A percentile compares a stretch with the other conserved stretches of the same genome.
Evolutionary conservation across 768 basidiomycete genomes (phyloP).

Genomic region (Mrakia blollopis): DNA sequence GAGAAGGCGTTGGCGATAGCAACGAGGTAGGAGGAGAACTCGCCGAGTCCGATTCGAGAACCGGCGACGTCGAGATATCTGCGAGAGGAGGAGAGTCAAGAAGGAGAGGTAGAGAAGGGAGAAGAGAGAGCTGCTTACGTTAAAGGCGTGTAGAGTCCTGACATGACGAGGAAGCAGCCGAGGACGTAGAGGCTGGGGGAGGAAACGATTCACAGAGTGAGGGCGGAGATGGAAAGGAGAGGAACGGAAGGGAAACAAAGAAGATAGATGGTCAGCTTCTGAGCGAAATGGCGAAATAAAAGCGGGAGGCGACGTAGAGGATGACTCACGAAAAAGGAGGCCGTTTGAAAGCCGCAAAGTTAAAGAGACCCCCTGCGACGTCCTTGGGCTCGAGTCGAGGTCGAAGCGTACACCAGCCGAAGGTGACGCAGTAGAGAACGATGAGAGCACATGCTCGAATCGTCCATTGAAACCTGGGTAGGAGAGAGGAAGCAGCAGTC

Average conservation of each 20-base stretch:
- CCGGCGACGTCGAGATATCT: slow-evolving; percentile 24
- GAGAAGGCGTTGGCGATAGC: slow-evolving; percentile 30
- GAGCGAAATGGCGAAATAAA: neutral
- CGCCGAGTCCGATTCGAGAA: neutral
- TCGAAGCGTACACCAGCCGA: slow-evolving; percentile 29
- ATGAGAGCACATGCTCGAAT: slow-evolving; percentile 30
- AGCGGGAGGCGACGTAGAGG: neutral
- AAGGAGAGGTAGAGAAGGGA: no score
- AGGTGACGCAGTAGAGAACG: slow-evolving; percentile 18
- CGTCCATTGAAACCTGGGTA: slow-evolving; percentile 26
- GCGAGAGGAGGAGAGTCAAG: no score
- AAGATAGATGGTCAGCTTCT: neutral
- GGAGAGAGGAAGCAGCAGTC: neutral
- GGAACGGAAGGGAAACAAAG: neutral
- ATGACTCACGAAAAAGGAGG: slow-evolving; percentile 15
- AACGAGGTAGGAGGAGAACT: slow-evolving; percentile 23
- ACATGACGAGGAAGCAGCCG: slow-evolving; percentile 27
- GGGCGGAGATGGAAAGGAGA: neutral
- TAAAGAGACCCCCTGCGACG: slow-evolving; percentile 30
- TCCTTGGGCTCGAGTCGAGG: slow-evolving; percentile 32
- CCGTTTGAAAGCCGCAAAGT: slow-evolving; percentile 25
- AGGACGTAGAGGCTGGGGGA: slow-evolving; percentile 14
- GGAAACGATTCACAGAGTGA: neutral
- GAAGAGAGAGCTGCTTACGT: neutral
- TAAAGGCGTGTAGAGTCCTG: slow-evolving; percentile 28